phyloP scores from a whole-genome alignment of 2,329 filamentous ascomycete genomes.

The Pseudopyricularia javanii region DNA sequence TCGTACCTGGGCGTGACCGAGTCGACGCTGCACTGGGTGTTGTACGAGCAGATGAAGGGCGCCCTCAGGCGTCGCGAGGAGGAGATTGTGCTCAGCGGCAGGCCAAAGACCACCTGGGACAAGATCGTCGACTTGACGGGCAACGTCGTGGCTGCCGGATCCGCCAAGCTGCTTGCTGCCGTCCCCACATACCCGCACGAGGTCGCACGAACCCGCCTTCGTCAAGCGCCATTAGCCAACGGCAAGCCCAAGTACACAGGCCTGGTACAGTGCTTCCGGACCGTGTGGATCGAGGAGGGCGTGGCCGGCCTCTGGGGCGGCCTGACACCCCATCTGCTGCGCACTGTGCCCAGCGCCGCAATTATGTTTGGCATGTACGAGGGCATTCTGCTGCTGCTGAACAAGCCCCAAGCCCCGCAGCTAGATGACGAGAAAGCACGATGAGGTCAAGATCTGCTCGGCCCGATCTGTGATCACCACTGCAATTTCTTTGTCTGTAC shows the following conservation, averaged over 20 bases:
- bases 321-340: slow-evolving; percentile 79
- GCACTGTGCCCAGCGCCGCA: slow-evolving; percentile 81
- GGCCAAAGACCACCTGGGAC: slow-evolving; percentile 59
- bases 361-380: slow-evolving; percentile 94
- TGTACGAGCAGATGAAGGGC: slow-evolving; percentile 87
- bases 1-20: slow-evolving; percentile 87
- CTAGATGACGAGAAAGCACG: not conserved
- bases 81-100: slow-evolving; percentile 41
- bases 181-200: slow-evolving; percentile 87
- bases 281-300: slow-evolving; percentile 82
- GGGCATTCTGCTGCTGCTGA: slow-evolving; percentile 37
- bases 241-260: slow-evolving; percentile 77
- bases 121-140: slow-evolving; percentile 65
- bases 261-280: slow-evolving; percentile 74
- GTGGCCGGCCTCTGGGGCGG: slow-evolving; percentile 80
- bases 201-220: slow-evolving; percentile 71
- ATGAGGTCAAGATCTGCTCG: not conserved
- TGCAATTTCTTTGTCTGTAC: not conserved
- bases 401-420: slow-evolving; percentile 9
- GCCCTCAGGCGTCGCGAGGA: slow-evolving; percentile 54
- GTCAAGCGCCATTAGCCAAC: slow-evolving; percentile 66
- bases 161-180: slow-evolving; percentile 76
- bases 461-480: not conserved
- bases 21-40: slow-evolving; percentile 82
- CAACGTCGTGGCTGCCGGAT: slow-evolving; percentile 66